These are phyloP conservation scores for Cryptococcus sp. DNA, from an alignment of 1,284 basidiomycete genomes.

Conservation along the genomic window DNA sequence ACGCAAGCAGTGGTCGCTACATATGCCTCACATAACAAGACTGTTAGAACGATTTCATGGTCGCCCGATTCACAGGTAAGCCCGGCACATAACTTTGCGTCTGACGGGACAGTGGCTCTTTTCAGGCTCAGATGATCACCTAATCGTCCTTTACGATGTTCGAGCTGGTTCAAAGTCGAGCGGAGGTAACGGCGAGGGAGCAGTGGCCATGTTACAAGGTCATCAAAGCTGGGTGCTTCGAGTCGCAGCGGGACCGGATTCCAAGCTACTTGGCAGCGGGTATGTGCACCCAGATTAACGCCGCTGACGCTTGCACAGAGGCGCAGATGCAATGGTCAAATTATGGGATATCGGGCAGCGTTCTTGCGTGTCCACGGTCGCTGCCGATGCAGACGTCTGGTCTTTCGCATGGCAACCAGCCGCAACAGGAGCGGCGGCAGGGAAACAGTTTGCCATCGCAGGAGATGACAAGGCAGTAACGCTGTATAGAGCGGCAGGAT, in stretches of 20 bases:
- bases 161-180: constrained; percentile 48
- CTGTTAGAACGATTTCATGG: constrained; percentile 78
- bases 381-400: constrained; percentile 81
- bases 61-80: constrained; percentile 70
- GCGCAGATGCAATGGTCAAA: constrained; percentile 79
- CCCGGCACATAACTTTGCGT: not conserved
- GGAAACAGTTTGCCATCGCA: constrained; percentile 70
- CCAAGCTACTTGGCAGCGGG: constrained; percentile 74
- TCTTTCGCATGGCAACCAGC: constrained; percentile 75
- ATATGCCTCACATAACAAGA: constrained; percentile 81
- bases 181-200: constrained; percentile 63
- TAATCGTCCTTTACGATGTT: constrained; percentile 81
- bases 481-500: constrained; percentile 58
- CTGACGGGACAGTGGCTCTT: constrained; percentile 63
- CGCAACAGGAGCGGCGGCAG: constrained; percentile 56
- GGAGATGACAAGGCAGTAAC: constrained; percentile 75
- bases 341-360: constrained; percentile 83
- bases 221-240: constrained; percentile 85
- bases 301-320: constrained; percentile 12
- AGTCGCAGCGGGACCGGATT: constrained; percentile 75
- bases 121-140: constrained; percentile 83
- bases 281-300: constrained; percentile 51
- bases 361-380: constrained; percentile 71
- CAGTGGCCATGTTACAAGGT: constrained; percentile 76
- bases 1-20: constrained; percentile 64